These are phyloP conservation scores for Torulaspora delbrueckii DNA, from an alignment of 805 yeast species.

Conservation along the genomic window DNA sequence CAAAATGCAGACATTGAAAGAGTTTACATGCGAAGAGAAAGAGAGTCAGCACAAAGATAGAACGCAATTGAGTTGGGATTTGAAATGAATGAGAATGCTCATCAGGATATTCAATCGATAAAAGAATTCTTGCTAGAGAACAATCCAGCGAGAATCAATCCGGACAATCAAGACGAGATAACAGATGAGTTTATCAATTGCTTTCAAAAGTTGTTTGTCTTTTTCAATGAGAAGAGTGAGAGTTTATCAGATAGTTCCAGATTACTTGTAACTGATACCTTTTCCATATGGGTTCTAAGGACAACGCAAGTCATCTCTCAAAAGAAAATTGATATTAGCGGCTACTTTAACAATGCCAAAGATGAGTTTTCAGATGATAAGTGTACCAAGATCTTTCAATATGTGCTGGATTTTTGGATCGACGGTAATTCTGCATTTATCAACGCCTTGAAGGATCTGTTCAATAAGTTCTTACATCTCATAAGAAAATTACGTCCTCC, in stretches of 20 bases:
- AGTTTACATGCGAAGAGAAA: neutral
- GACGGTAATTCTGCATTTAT: slow-evolving; percentile 67
- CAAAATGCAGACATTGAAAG: neutral
- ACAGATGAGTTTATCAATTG: slow-evolving; percentile 6
- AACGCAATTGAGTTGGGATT: neutral
- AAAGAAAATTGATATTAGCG: slow-evolving; percentile 17
- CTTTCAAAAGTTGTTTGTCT: slow-evolving; percentile 8
- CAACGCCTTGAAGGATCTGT: slow-evolving; percentile 60
- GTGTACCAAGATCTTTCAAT: slow-evolving; percentile 41
- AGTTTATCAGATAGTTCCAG: slow-evolving; percentile 15
- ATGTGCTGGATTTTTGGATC: slow-evolving; percentile 63
- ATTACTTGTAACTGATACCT: slow-evolving; percentile 50
- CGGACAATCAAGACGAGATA: slow-evolving; percentile 4
- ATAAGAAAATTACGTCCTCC: slow-evolving; percentile 30
- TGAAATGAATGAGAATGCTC: neutral
- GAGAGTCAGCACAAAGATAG: neutral
- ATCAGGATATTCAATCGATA: neutral
- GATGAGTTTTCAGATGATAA: slow-evolving; percentile 18
- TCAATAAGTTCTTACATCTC: slow-evolving; percentile 48
- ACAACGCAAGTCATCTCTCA: slow-evolving; percentile 39
- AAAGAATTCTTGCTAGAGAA: slow-evolving; percentile 12
- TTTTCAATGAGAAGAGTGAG: slow-evolving; percentile 8
- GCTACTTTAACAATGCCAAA: slow-evolving; percentile 8
- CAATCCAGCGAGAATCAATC: slow-evolving; percentile 13
- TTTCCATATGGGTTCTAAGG: slow-evolving; percentile 62